A percentile compares a stretch with the other conserved stretches of the same genome.
Conservation (phyloP, 169 alveolate genomes). For the Perkinsus olseni region DNA sequence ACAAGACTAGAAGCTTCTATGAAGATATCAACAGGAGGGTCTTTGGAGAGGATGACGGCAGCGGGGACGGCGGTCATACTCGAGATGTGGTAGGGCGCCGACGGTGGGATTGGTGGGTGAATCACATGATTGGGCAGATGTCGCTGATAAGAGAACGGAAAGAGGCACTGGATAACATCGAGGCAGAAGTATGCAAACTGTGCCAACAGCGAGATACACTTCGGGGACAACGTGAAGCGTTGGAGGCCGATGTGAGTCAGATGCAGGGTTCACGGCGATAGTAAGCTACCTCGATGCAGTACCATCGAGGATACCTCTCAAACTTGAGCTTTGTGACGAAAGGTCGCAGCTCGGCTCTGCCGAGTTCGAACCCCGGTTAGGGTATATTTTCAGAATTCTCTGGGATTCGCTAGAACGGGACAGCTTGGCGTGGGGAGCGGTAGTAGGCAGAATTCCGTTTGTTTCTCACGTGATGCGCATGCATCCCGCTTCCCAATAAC, state of each 20-base stretch:
- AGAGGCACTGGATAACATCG: not conserved
- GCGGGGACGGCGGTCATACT: not conserved
- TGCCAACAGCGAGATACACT: not conserved
- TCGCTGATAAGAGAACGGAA: not conserved
- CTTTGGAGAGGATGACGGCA: not conserved
- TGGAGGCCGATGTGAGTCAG: not conserved
- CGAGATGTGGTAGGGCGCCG: not conserved
- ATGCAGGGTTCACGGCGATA: no score
- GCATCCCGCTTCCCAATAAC: no score
- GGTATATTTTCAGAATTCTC: no score
- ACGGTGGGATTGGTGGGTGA: not conserved
- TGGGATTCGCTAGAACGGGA: no score
- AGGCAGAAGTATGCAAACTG: not conserved
- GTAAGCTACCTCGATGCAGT: no score
- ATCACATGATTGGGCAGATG: not conserved
- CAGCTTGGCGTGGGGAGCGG: no score
- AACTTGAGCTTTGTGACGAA: no score
- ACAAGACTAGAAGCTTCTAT: not conserved
- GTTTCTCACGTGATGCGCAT: no score
- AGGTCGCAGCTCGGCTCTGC: no score
- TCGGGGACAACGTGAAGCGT: not conserved
- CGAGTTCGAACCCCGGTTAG: no score
- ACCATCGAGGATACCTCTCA: no score
- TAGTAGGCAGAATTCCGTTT: no score
- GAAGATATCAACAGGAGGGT: not conserved